These are phyloP conservation scores for Hericium alpestre DNA, from an alignment of 768 basidiomycete genomes.

Conservation along the genomic window DNA sequence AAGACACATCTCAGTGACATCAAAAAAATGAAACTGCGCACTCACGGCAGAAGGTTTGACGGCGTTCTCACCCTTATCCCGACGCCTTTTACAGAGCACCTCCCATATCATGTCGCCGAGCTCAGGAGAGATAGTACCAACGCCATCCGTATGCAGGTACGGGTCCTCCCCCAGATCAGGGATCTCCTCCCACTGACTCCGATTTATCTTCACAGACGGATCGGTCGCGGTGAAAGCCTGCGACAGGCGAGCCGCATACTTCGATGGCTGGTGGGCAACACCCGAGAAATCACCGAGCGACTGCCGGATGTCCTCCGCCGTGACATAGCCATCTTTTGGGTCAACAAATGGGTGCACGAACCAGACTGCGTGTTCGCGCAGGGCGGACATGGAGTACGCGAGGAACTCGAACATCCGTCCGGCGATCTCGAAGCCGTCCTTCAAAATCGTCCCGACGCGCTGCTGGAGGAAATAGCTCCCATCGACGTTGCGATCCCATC, in stretches of 20 bases:
- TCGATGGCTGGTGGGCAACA: constrained; percentile 43
- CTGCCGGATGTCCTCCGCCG: constrained; percentile 47
- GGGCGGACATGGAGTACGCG: constrained; percentile 70
- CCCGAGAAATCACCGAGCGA: constrained; percentile 60
- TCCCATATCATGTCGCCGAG: constrained; percentile 53
- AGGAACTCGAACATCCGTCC: constrained; percentile 70
- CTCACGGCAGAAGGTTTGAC: constrained; percentile 54
- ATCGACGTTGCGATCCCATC: constrained; percentile 62
- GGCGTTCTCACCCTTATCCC: constrained; percentile 17
- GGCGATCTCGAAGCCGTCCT: constrained; percentile 57
- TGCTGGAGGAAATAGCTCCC: constrained; percentile 38
- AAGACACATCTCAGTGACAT: not conserved
- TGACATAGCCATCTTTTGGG: constrained; percentile 32
- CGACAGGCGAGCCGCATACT: constrained; percentile 72
- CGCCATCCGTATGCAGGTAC: constrained; percentile 63
- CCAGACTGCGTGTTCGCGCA: constrained; percentile 78
- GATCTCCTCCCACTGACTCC: constrained; percentile 46
- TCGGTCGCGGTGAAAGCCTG: constrained; percentile 82
- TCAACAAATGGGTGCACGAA: constrained; percentile 58
- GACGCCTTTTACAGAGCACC: constrained; percentile 32
- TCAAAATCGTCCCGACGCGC: constrained; percentile 27
- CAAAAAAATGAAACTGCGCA: constrained; percentile 1
- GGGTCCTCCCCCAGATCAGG: constrained; percentile 38
- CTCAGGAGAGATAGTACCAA: constrained; percentile 62
- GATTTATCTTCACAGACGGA: constrained; percentile 48